Percentiles rank a stretch among this genome's conserved stretches.
These are phyloP conservation scores for Euphorbia celastroides DNA, from an alignment of 441 rosid species.

Conservation along the genomic window DNA sequence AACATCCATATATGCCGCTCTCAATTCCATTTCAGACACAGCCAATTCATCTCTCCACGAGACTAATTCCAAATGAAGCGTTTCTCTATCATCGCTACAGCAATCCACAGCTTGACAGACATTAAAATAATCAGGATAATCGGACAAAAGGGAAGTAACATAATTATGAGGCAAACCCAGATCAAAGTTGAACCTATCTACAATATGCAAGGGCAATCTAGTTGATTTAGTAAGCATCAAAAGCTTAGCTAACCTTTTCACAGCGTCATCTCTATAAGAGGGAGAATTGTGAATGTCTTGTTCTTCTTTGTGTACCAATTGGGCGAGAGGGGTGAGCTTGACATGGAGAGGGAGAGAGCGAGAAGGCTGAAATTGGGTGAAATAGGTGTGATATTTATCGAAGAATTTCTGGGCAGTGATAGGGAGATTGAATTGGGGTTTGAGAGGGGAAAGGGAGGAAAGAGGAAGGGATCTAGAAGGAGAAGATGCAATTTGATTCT, in stretches of 20 bases:
- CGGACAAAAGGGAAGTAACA: slow-evolving; percentile 44
- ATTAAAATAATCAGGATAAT: slow-evolving; percentile 70
- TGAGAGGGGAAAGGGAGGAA: slow-evolving; percentile 50
- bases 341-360: slow-evolving; percentile 60
- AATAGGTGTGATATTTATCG: slow-evolving; percentile 42
- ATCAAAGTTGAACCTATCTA: slow-evolving; percentile 61
- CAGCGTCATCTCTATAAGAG: slow-evolving; percentile 26
- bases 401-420: slow-evolving; percentile 35
- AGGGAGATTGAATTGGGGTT: slow-evolving; percentile 49
- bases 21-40: slow-evolving; percentile 62
- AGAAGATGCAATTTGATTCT: slow-evolving; percentile 51
- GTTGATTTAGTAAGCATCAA: slow-evolving; percentile 50
- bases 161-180: slow-evolving; percentile 69
- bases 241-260: slow-evolving; percentile 49
- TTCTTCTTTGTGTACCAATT: slow-evolving; percentile 51
- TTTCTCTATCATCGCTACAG: slow-evolving; percentile 28
- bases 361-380: slow-evolving; percentile 57
- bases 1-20: slow-evolving; percentile 23
- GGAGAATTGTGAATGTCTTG: slow-evolving; percentile 30
- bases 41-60: slow-evolving; percentile 47
- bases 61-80: slow-evolving; percentile 47
- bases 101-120: slow-evolving; percentile 35
- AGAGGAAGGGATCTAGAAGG: slow-evolving; percentile 55
- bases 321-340: slow-evolving; percentile 50
- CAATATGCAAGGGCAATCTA: slow-evolving; percentile 45